Evolutionary conservation across 768 basidiomycete genomes (phyloP).

Genomic region (Ramaria sp.): DNA sequence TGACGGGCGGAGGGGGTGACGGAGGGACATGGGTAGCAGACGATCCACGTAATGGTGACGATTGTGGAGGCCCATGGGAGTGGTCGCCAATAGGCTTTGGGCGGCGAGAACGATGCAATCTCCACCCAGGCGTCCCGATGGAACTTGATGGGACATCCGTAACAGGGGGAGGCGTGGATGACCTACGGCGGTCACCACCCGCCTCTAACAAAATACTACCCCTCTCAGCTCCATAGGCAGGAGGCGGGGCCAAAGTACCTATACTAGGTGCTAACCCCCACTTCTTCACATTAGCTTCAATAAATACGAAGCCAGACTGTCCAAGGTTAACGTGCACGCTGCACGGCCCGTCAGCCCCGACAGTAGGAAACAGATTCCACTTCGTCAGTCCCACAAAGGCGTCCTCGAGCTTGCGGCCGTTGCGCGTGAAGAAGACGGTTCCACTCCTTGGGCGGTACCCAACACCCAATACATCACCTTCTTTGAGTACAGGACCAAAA

Average conservation of each 20-base stretch:
- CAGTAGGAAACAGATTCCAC: constrained; percentile 93
- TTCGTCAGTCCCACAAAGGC: constrained; percentile 83
- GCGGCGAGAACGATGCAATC: constrained; percentile 52
- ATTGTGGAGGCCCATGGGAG: constrained; percentile 27
- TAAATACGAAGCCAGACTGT: constrained; percentile 96
- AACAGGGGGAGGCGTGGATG: constrained; percentile 30
- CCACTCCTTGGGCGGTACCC: constrained; percentile 95
- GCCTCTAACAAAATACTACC: constrained; percentile 94
- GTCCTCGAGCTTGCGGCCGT: constrained; percentile 94
- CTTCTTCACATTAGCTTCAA: constrained; percentile 99
- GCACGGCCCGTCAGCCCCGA: constrained; percentile 93
- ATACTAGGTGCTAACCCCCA: constrained; percentile 98
- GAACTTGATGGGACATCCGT: constrained; percentile 34
- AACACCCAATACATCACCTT: constrained; percentile 92
- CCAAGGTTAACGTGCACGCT: constrained; percentile 97
- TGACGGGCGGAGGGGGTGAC: constrained; percentile 54
- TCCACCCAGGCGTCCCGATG: constrained; percentile 31
- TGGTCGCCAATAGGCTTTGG: constrained; percentile 26
- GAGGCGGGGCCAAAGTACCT: constrained; percentile 93
- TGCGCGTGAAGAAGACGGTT: constrained; percentile 98
- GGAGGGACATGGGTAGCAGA: constrained; percentile 36
- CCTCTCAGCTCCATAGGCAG: constrained; percentile 94
- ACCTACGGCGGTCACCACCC: constrained; percentile 45
- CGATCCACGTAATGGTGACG: constrained; percentile 57
- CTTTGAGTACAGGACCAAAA: constrained; percentile 76